phyloP scores from a whole-genome alignment of 2,329 filamentous ascomycete species.

The Aspergillus novoparasiticus region DNA sequence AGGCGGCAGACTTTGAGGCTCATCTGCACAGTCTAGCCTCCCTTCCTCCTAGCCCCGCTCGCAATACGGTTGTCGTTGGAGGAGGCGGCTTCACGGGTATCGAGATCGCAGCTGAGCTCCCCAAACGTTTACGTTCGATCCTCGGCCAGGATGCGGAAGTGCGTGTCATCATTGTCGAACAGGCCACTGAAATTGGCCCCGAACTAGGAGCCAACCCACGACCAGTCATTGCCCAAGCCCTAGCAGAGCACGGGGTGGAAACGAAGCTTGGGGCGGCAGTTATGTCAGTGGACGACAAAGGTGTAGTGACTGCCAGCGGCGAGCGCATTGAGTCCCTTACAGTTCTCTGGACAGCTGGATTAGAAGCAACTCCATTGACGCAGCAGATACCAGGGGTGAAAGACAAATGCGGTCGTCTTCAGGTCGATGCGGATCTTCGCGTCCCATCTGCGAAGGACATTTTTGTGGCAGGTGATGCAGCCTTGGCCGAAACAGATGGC shows the following conservation, averaged over 20 bases:
- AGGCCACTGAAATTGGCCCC: slow-evolving; percentile 31
- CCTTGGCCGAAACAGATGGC: slow-evolving; percentile 23
- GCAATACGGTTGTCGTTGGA: slow-evolving; percentile 41
- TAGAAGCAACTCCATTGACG: slow-evolving; percentile 36
- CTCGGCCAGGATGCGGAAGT: slow-evolving; percentile 5
- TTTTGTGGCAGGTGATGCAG: slow-evolving; percentile 41
- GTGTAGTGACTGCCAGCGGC: slow-evolving; percentile 31
- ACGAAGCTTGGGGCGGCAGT: slow-evolving; percentile 33
- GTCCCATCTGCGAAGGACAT: slow-evolving; percentile 24
- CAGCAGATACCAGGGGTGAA: slow-evolving; percentile 33
- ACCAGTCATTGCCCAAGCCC: slow-evolving; percentile 34
- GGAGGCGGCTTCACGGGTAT: slow-evolving; percentile 42
- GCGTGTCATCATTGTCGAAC: slow-evolving; percentile 32
- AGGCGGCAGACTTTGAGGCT: slow-evolving; percentile 26
- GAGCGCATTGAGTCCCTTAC: slow-evolving; percentile 39
- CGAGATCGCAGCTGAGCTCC: slow-evolving; percentile 31
- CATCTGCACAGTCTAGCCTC: slow-evolving; percentile 33
- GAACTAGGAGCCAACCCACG: slow-evolving; percentile 38
- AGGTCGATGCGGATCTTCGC: slow-evolving; percentile 34
- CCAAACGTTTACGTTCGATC: slow-evolving; percentile 16
- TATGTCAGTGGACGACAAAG: slow-evolving; percentile 22
- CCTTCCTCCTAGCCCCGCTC: slow-evolving; percentile 24
- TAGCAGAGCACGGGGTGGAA: slow-evolving; percentile 33
- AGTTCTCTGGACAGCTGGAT: slow-evolving; percentile 42
- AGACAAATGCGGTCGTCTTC: slow-evolving; percentile 32